These are phyloP conservation scores for Decorospora gaudefroyi DNA, from an alignment of 2,329 filamentous ascomycete genomes.

Conservation along the genomic window DNA sequence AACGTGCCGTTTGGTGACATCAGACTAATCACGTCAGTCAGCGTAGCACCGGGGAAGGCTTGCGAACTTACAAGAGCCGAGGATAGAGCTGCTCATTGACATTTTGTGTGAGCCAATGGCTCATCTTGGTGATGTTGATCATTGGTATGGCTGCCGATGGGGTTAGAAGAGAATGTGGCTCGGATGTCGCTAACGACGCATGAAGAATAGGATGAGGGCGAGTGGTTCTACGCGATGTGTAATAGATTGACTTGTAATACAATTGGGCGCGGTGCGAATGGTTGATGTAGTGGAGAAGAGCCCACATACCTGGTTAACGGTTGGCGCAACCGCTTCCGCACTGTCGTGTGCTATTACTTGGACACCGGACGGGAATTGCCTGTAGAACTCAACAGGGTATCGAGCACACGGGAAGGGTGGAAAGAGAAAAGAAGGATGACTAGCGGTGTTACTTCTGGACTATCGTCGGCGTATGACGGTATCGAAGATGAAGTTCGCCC, in stretches of 20 bases:
- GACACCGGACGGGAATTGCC: conserved; percentile 6
- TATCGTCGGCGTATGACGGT: conserved; percentile 17
- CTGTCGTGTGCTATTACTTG: conserved; percentile 12
- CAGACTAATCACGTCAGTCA: conserved; percentile 41
- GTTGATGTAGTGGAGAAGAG: conserved; percentile 2
- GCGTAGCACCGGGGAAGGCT: not conserved
- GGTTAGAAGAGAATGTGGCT: conserved; percentile 13
- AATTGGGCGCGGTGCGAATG: conserved; percentile 3
- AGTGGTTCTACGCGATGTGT: not conserved
- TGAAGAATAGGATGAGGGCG: not conserved
- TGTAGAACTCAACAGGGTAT: not conserved
- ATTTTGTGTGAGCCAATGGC: conserved; percentile 52
- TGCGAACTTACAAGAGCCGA: conserved; percentile 50
- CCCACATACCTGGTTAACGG: conserved; percentile 23
- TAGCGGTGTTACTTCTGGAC: conserved; percentile 9
- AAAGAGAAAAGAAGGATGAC: conserved; percentile 1
- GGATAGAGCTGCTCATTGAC: conserved; percentile 52
- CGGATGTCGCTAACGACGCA: conserved; percentile 4
- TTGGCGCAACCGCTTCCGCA: conserved; percentile 14
- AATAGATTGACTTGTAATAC: not conserved
- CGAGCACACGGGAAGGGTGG: conserved; percentile 5
- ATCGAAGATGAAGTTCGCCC: conserved; percentile 13
- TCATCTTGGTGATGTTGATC: conserved; percentile 53
- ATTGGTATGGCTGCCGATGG: conserved; percentile 36
- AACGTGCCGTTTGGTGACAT: conserved; percentile 59